Percentiles rank a stretch among this genome's conserved stretches.
Conservation (phyloP, 345 rosid genomes). For the Lepidium africanum region DNA sequence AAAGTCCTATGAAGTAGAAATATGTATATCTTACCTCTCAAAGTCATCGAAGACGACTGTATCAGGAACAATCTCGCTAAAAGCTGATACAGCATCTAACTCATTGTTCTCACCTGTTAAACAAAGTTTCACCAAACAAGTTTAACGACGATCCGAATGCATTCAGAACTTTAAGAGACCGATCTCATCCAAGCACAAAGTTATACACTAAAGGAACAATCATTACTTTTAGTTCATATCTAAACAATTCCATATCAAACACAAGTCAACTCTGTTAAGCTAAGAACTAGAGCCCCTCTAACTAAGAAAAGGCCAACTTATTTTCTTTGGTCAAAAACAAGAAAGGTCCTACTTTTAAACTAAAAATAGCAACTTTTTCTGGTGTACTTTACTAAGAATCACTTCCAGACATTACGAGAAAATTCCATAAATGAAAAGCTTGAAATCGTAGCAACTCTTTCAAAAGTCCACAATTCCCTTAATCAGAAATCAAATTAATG, state of each 20-base stretch:
- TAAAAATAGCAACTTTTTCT: conserved; percentile 6
- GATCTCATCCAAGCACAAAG: neutral
- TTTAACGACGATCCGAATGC: neutral
- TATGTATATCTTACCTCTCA: conserved; percentile 41
- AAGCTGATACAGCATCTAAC: conserved; percentile 73
- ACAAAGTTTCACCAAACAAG: neutral
- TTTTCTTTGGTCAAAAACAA: too few relatives aligned
- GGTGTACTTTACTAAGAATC: neutral
- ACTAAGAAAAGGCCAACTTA: too few relatives aligned
- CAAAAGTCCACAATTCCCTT: neutral
- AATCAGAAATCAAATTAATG: neutral
- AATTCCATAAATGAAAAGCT: neutral
- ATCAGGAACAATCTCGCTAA: conserved; percentile 91
- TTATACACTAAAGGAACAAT: neutral
- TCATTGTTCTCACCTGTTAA: conserved; percentile 49
- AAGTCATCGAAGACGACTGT: conserved; percentile 94
- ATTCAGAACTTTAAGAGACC: neutral
- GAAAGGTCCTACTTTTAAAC: neutral
- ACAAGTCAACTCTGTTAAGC: neutral
- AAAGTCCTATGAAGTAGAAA: neutral
- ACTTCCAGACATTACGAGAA: neutral
- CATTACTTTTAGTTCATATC: neutral
- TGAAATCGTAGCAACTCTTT: neutral
- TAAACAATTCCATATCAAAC: neutral
- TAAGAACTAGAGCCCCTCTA: neutral